Base-by-base conservation (phyloP, 805 yeast species). In the Metschnikowia similis region DNA sequence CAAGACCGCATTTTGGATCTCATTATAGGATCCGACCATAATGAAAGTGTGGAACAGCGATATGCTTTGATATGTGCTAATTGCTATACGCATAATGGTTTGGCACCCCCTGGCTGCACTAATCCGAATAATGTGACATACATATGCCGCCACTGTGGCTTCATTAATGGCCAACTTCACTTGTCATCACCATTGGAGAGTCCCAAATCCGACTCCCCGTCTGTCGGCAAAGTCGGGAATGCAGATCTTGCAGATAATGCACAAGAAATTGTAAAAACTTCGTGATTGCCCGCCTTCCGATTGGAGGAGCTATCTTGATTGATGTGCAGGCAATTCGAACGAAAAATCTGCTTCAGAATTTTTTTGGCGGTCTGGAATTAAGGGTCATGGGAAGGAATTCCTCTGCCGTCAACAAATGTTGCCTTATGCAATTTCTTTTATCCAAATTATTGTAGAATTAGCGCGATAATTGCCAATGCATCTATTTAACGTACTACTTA, bases 81-180 rank as follows among this genome's bases (percentile, higher is more conserved):
- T n/a, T 88, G 96, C 61, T 69, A 65, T 21, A 73, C 72, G 14
- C 95, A 88, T 65, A 88, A 89, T 60, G 96, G 96, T 1, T 72
- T 88, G 41, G 95, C 95, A 0, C 87, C 89, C 4, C 89, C 87
- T 1, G 85, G 85, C 7, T 68, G 76, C 51, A 52, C 62, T 2
- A 61, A 67, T 48, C 85, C 92, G 0, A 59, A 56, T 2, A 59
- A 64, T 5, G 81, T 86, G 8, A 67, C 65, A 46, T 88, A 84
- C 58, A 60, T 71, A 2, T 88, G 96, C 67, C 87, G 89, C 8
- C 66, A 66, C 21, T 87, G 96, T 66, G 87, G 85, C 11, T 54
- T 50, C 38, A 56, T 70, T 53, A 72, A 73, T 51, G 76, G 75
- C 4, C 48, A 50, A 31, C 44, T 54, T 7, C 36, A 41, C 14